phyloP scores from a whole-genome alignment of 176 grass and related monocot species.

The Saccharum spontaneum region DNA sequence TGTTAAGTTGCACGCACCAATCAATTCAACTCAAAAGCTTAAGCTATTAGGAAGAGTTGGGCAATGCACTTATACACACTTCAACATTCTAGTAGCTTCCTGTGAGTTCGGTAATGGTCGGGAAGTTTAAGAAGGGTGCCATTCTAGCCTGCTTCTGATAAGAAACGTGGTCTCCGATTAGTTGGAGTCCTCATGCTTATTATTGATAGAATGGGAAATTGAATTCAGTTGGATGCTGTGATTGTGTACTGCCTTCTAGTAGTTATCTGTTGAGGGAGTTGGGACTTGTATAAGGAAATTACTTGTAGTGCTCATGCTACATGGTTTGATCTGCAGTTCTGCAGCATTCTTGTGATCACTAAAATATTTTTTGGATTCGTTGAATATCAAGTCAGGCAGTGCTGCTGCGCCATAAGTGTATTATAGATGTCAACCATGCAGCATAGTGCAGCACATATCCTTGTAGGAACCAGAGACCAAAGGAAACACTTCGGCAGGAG shows the following conservation, averaged over 20 bases:
- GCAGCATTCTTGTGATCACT: neutral
- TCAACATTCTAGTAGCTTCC: slow-evolving; percentile 12
- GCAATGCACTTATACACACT: neutral
- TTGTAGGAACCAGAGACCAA: neutral
- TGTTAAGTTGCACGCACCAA: no score
- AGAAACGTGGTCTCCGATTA: neutral
- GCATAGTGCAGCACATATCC: neutral
- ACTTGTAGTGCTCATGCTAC: neutral
- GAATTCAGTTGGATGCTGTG: neutral
- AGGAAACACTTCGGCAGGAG: neutral
- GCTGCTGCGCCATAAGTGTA: neutral
- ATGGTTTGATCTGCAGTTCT: neutral
- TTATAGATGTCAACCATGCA: neutral
- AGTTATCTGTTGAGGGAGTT: neutral
- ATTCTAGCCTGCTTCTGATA: slow-evolving; percentile 8
- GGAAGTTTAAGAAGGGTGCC: slow-evolving; percentile 7
- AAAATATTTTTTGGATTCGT: neutral
- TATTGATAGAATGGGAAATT: neutral
- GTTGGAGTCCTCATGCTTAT: neutral
- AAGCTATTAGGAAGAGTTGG: neutral
- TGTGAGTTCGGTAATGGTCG: slow-evolving; percentile 22
- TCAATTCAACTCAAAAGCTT: neutral
- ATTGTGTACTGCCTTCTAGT: neutral
- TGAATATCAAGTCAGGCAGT: neutral
- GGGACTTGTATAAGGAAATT: neutral